A percentile compares a stretch with the other conserved stretches of the same genome.
Evolutionary conservation across 805 yeast genomes (phyloP).

Genomic region (Wickerhamiella sorbophila): DNA sequence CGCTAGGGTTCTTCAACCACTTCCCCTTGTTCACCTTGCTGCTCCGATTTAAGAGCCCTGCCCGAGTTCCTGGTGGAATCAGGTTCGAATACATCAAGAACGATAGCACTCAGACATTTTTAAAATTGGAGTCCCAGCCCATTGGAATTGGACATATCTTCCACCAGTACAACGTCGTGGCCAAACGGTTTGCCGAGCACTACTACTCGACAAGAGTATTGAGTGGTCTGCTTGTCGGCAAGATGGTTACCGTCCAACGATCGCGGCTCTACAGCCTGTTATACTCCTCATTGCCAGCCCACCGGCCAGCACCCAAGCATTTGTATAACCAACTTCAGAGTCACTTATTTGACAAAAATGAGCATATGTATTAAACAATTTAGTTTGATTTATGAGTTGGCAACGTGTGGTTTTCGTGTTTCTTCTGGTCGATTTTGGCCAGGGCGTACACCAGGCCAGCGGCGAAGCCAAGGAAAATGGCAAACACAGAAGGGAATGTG

Average conservation of each 20-base stretch:
- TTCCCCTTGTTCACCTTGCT: slow-evolving; percentile 76
- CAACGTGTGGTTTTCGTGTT: slow-evolving; percentile 19
- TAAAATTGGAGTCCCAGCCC: slow-evolving; percentile 31
- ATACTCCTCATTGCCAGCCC: slow-evolving; percentile 38
- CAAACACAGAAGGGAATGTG: slow-evolving; percentile 79
- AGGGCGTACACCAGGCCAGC: slow-evolving; percentile 95
- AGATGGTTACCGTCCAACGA: slow-evolving; percentile 33
- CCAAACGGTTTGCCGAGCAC: slow-evolving; percentile 28
- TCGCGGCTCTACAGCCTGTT: slow-evolving; percentile 35
- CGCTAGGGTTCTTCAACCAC: slow-evolving; percentile 57
- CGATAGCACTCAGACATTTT: not conserved
- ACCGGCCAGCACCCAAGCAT: slow-evolving; percentile 21
- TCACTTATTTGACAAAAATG: not conserved
- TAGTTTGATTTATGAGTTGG: slow-evolving; percentile 13
- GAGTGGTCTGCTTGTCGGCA: slow-evolving; percentile 34
- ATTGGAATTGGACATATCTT: slow-evolving; percentile 33
- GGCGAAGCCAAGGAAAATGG: slow-evolving; percentile 83
- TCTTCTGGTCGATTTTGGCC: slow-evolving; percentile 83
- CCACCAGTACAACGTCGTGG: slow-evolving; percentile 32
- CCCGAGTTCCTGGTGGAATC: slow-evolving; percentile 51
- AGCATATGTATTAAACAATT: not conserved
- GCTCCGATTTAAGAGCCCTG: slow-evolving; percentile 65
- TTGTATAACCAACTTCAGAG: slow-evolving; percentile 6
- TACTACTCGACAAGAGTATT: slow-evolving; percentile 32
- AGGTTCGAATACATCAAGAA: slow-evolving; percentile 14